These are phyloP conservation scores for Populus tomentosa DNA, from an alignment of 441 rosid genomes.

Conservation along the genomic window DNA sequence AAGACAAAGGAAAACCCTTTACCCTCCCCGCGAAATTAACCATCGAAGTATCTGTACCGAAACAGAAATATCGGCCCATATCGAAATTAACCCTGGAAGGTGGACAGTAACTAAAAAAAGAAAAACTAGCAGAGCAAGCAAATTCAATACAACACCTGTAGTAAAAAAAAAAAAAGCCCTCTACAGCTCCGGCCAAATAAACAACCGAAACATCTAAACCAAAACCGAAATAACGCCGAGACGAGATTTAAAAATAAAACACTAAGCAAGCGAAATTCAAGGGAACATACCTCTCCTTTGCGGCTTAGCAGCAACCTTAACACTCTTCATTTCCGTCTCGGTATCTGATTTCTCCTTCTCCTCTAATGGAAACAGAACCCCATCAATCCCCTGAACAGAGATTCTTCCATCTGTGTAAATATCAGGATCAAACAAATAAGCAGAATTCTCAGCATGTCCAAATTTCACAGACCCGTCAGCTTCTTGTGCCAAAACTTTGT, in stretches of 20 bases:
- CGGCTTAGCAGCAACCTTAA: constrained; percentile 54
- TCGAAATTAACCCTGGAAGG: too few relatives aligned
- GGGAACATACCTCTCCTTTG: constrained; percentile 69
- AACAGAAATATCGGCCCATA: too few relatives aligned
- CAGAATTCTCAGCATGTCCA: constrained; percentile 66
- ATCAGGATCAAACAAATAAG: constrained; percentile 88
- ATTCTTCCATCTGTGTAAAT: constrained; percentile 92
- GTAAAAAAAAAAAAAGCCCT: background rate
- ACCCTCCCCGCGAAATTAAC: too few relatives aligned
- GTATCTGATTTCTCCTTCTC: constrained; percentile 18
- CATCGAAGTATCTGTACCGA: too few relatives aligned
- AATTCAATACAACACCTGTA: background rate
- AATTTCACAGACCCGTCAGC: constrained; percentile 96
- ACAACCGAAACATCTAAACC: too few relatives aligned
- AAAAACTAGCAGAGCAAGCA: too few relatives aligned
- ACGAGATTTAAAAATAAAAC: background rate
- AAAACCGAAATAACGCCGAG: background rate
- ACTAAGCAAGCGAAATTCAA: background rate
- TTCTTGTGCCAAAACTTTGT: constrained; percentile 78
- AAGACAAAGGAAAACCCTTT: too few relatives aligned
- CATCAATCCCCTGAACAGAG: constrained; percentile 94
- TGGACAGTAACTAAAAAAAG: too few relatives aligned
- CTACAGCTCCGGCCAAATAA: background rate
- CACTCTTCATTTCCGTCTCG: constrained; percentile 23
- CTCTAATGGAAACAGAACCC: constrained; percentile 70